Evolutionary conservation across 1,139 yeast genomes (phyloP), one percentile per base, ranked within the genome.

Genomic region (Yamadazyma trypodendri): DNA sequence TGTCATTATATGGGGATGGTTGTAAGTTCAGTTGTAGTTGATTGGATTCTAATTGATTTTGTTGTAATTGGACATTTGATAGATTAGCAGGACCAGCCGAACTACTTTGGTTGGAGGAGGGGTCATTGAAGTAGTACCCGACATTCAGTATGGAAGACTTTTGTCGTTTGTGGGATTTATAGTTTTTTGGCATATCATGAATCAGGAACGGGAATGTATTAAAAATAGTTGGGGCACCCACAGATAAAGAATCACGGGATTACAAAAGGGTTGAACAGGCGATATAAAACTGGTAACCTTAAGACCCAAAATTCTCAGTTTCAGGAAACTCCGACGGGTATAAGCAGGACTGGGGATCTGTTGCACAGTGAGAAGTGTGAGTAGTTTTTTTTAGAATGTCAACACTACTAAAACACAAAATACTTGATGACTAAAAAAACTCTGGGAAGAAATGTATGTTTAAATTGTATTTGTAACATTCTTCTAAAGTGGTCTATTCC

Each of bases 141-240:
- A 57, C 49, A 45, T 59, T 65, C 68, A 63, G 68, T 35, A 63
- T 40, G 30, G 68, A 64, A 41, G 70, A 64, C 48, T 67, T 67
- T 55, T 66, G 73, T 43, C 74, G 70, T 50, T 68, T 68, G 49
- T 68, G 73, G 27, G 66, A 48, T 50, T 56, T 52, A 41, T 50
- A 45, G 38, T 54, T 52, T 43, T 51, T 53, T 31, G 52, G 54
- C 61, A 56, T 55, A 39, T 48, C 50, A 51, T 45, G 45, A 38
- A 35, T 36, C 35, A 32, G 16, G 32, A 28, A 12, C 10, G 33
- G 20, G 28, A 10, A 6, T n/a, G n/a, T n/a, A n/a, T n/a, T n/a
- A n/a, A n/a, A n/a, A n/a, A n/a, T n/a, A n/a, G n/a, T n/a, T n/a
- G n/a, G n/a, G n/a, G n/a, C n/a, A n/a, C n/a, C n/a, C n/a, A n/a